Evolutionary conservation across 495 filamentous ascomycete species (phyloP), one percentile per base, ranked within the genome.

Genomic region (Poronia punctata): DNA sequence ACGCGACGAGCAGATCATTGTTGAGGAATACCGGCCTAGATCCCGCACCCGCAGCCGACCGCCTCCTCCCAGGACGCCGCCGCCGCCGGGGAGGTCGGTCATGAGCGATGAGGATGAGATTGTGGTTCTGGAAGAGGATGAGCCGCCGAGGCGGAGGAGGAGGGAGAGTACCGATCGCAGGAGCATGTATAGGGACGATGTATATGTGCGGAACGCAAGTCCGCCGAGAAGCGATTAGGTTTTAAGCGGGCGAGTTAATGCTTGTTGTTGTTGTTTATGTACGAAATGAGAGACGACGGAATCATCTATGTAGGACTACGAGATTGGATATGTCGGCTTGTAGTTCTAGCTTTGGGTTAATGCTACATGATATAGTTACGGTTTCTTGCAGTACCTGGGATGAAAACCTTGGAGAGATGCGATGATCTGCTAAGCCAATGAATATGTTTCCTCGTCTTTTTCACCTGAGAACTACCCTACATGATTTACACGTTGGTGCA

Each of bases 111-210:
- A 62, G 20, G 63, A 62, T 14, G 65, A 71, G 51, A 60, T 71
- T 17, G 56, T 72, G n/a, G 58, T 72, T 16, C 55, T 69, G 31
- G 68, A 72, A 47, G 67, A 70, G 45, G 53, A 64, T 12, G 54
- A 45, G 2, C 60, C 64, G 35, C 51, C 62, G 18, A 37, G 47
- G 30, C 37, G 60, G 38, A 42, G 56, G 29, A 46, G 56, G 35
- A 33, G 40, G 20, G 45, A 45, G 25, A 58, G 59, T 16, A 59
- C 53, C 44, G 45, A 65, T 35, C 45, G 63, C 36, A 52, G 50
- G 11, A 27, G 47, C 21, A 38, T 43, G 14, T 65, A 56, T 27
- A 41, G 61, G 15, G 59, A 67, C 27, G 54, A 63, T 35, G 38
- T 31, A 33, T 40, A 47, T 28, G 23, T 55, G 35, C 46, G 58